These are phyloP conservation scores for Stemphylium lycopersici DNA, from an alignment of 2,329 filamentous ascomycete species.

Conservation along the genomic window DNA sequence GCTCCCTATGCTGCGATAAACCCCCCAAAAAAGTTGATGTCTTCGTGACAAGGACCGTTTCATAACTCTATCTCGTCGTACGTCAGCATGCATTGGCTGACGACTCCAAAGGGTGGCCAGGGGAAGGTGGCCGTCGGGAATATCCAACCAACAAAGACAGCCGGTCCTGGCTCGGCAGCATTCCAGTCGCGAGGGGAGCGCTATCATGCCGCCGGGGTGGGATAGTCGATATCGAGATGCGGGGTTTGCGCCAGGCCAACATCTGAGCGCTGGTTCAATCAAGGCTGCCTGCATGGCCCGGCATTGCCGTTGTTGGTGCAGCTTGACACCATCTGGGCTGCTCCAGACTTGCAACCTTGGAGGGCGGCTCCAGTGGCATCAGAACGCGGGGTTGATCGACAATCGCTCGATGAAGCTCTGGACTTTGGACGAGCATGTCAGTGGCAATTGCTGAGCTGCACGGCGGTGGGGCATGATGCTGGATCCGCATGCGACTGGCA, in stretches of 20 bases:
- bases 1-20: neutral
- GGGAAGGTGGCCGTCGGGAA: constrained; percentile 8
- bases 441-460: constrained; percentile 27
- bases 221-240: neutral
- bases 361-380: constrained; percentile 18
- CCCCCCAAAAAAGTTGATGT: neutral
- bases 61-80: constrained; percentile 3
- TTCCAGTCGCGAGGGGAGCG: neutral
- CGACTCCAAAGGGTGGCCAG: neutral
- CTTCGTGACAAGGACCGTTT: neutral
- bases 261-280: too few species aligned
- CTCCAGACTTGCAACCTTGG: constrained; percentile 15
- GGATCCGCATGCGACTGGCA: constrained; percentile 30
- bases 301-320: neutral
- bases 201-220: neutral
- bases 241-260: constrained; percentile 1
- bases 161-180: constrained; percentile 3
- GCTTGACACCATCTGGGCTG: constrained; percentile 4
- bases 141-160: constrained; percentile 18
- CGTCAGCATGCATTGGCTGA: constrained; percentile 23
- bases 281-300: neutral
- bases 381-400: constrained; percentile 30
- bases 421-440: constrained; percentile 15
- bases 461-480: constrained; percentile 24
- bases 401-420: constrained; percentile 22